A percentile compares a stretch with the other conserved stretches of the same genome.
Evolutionary conservation across 352 stramenopile genomes (phyloP).

Genomic region (Globisporangium middletonii): DNA sequence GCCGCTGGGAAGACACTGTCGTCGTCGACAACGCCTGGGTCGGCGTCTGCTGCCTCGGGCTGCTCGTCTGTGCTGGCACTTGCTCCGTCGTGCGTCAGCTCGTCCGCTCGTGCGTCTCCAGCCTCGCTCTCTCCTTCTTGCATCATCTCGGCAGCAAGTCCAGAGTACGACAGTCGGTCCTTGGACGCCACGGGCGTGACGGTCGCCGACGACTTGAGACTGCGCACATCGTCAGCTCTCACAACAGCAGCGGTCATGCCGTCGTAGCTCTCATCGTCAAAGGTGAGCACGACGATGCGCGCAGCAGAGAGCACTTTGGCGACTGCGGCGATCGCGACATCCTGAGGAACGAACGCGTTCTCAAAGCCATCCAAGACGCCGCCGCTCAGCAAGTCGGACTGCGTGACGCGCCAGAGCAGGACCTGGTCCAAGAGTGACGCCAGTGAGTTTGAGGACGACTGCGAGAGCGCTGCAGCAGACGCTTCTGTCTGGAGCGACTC

Average conservation of each 20-base stretch:
- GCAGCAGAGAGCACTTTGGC: conserved; percentile 25
- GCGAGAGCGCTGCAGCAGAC: neutral
- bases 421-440: conserved; percentile 47
- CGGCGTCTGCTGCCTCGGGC: neutral
- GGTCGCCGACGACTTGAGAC: neutral
- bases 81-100: neutral
- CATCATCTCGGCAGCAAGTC: conserved; percentile 8
- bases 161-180: neutral
- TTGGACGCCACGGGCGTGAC: conserved; percentile 7
- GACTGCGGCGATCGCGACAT: conserved; percentile 34
- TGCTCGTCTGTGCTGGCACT: neutral
- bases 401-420: conserved; percentile 50
- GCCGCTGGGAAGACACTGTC: neutral
- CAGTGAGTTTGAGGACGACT: conserved; percentile 12
- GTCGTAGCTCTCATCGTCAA: conserved; percentile 75
- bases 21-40: neutral
- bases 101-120: neutral
- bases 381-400: conserved; percentile 57
- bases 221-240: conserved; percentile 7
- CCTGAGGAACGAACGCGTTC: conserved; percentile 40
- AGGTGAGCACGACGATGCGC: conserved; percentile 50
- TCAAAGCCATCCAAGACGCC: conserved; percentile 73
- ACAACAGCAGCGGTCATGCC: conserved; percentile 18
- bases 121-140: neutral
- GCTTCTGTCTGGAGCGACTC: conserved; percentile 1